A percentile compares a stretch with the other conserved stretches of the same genome.
phyloP scores from a whole-genome alignment of 306 rosid genomes.

The Vigna angularis region DNA sequence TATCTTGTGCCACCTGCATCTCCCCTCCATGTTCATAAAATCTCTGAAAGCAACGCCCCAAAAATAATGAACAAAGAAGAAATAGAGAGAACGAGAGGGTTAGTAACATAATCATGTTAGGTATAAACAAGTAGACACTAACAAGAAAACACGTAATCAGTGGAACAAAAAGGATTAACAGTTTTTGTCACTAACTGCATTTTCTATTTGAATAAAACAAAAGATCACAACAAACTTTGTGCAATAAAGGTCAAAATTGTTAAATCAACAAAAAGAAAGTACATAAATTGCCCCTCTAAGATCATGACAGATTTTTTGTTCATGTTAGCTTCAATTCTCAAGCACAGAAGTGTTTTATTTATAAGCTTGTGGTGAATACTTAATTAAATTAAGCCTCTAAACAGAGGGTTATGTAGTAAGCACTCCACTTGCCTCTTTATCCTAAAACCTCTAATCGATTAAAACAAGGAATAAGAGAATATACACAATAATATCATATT shows the following conservation, averaged over 20 bases:
- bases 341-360: background rate
- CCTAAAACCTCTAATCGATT: conserved; percentile 12
- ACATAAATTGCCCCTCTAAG: conserved; percentile 6
- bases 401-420: conserved; percentile 3
- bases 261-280: conserved; percentile 9
- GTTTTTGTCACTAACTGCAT: conserved; percentile 21
- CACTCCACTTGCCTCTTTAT: conserved; percentile 18
- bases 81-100: background rate
- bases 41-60: conserved; percentile 61
- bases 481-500: conserved; percentile 19
- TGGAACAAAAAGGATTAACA: conserved; percentile 26
- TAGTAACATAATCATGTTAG: conserved; percentile 26
- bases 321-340: conserved; percentile 14
- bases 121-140: conserved; percentile 11
- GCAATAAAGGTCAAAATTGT: conserved; percentile 16
- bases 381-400: conserved; percentile 28
- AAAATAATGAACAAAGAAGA: conserved; percentile 28
- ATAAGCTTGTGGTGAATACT: conserved; percentile 9
- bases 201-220: conserved; percentile 15
- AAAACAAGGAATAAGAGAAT: conserved; percentile 30
- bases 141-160: background rate
- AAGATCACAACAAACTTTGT: background rate
- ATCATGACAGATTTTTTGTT: conserved; percentile 16
- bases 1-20: conserved; percentile 89
- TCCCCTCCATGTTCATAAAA: conserved; percentile 98